Percentiles rank a stretch among this genome's conserved stretches.
Evolutionary conservation across 768 basidiomycete genomes (phyloP).

Genomic region (Tephrocybe rancida): DNA sequence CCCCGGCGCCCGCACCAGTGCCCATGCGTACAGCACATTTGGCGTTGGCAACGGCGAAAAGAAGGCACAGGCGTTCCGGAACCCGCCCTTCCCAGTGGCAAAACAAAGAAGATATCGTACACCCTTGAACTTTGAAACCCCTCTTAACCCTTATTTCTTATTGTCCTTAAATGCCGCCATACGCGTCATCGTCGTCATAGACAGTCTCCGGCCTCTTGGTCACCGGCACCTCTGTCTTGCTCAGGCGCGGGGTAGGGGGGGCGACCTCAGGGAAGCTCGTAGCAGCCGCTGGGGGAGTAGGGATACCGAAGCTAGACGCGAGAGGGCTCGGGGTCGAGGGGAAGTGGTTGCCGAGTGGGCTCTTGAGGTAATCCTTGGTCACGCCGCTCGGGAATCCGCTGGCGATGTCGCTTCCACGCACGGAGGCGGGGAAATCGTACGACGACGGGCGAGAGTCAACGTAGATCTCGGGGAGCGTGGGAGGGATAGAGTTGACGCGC

Average conservation of each 20-base stretch:
- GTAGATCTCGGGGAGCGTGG: constrained; percentile 54
- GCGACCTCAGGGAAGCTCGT: constrained; percentile 8
- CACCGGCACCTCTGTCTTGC: neutral
- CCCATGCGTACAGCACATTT: neutral
- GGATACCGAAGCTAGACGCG: constrained; percentile 32
- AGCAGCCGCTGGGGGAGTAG: constrained; percentile 12
- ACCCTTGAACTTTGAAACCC: neutral
- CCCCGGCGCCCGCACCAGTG: neutral
- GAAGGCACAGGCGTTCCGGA: constrained; percentile 10
- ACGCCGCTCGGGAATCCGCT: constrained; percentile 15
- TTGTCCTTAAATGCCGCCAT: constrained; percentile 22
- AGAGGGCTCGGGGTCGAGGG: constrained; percentile 42
- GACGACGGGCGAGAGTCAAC: constrained; percentile 37
- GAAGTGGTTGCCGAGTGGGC: constrained; percentile 31
- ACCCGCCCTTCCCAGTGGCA: neutral
- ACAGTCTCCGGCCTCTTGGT: constrained; percentile 22
- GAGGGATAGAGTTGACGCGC: constrained; percentile 52
- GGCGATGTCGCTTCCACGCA: constrained; percentile 12
- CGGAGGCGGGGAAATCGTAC: constrained; percentile 13
- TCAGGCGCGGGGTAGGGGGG: constrained; percentile 11
- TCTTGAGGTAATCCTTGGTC: constrained; percentile 13
- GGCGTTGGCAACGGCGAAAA: neutral
- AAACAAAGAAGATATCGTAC: constrained; percentile 5
- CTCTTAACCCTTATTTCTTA: neutral
- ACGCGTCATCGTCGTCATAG: constrained; percentile 24